phyloP scores from a whole-genome alignment of 202 grass and related monocot species.

The Panicum hallii region DNA sequence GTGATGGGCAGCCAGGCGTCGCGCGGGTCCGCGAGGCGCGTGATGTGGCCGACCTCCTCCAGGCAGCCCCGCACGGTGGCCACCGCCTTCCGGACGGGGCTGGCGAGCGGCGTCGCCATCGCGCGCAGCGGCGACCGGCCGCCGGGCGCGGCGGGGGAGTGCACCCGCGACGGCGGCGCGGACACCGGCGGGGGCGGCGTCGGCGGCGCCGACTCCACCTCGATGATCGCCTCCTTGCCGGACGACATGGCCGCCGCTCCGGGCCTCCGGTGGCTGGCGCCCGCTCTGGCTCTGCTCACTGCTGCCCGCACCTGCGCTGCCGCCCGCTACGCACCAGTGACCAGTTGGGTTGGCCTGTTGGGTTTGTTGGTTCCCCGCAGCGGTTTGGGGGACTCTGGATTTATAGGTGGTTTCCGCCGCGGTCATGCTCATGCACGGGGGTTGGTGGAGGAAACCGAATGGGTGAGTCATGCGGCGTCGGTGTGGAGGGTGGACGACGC shows the following conservation, averaged over 20 bases:
- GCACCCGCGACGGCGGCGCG: constrained; percentile 71
- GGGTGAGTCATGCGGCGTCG: constrained; percentile 1
- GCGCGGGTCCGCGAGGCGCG: constrained; percentile 66
- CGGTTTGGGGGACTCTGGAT: not conserved
- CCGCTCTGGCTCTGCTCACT: too few relatives aligned
- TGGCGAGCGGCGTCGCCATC: constrained; percentile 60
- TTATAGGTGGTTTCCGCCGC: constrained; percentile 42
- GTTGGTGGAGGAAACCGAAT: constrained; percentile 39
- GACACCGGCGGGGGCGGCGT: constrained; percentile 60
- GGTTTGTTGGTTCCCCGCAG: not conserved
- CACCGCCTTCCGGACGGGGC: constrained; percentile 75
- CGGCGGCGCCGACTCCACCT: constrained; percentile 63
- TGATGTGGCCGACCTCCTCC: constrained; percentile 79
- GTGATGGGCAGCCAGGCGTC: constrained; percentile 99
- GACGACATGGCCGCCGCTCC: constrained; percentile 17
- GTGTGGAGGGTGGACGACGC: not conserved
- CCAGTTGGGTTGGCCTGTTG: not conserved
- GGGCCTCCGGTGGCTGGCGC: not conserved
- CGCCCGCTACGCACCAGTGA: not conserved
- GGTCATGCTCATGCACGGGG: not conserved
- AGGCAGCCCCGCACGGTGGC: constrained; percentile 64
- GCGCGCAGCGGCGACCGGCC: constrained; percentile 55
- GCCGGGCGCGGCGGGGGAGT: constrained; percentile 42
- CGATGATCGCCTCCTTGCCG: constrained; percentile 39
- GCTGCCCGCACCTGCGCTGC: not conserved